Conservation (phyloP, 768 basidiomycete genomes). For the Tephrocybe sp. region DNA sequence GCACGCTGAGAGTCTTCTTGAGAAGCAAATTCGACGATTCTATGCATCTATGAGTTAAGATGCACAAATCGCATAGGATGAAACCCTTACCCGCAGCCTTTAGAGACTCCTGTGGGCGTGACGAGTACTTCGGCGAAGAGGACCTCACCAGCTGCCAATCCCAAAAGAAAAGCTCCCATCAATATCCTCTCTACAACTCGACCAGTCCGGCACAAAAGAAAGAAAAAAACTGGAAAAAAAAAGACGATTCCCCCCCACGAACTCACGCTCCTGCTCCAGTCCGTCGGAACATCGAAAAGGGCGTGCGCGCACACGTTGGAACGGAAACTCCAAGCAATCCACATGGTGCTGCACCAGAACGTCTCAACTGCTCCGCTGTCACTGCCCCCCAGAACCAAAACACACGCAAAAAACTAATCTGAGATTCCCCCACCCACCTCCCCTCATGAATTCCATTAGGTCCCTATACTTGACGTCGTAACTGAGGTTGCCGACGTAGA, state of each 20-base stretch:
- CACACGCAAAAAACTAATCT: conserved; percentile 51
- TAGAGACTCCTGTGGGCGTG: conserved; percentile 94
- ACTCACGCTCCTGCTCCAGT: conserved; percentile 35
- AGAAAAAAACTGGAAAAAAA: conserved; percentile 33
- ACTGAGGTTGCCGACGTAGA: conserved; percentile 98
- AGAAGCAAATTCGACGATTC: conserved; percentile 94
- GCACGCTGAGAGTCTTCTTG: conserved; percentile 87
- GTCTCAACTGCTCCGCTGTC: conserved; percentile 20
- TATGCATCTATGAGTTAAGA: conserved; percentile 29
- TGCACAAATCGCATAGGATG: neutral
- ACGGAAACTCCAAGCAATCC: conserved; percentile 20
- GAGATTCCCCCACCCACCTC: conserved; percentile 94
- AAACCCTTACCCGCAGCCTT: conserved; percentile 93
- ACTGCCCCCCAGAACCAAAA: conserved; percentile 29
- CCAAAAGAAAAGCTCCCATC: conserved; percentile 90
- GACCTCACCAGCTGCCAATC: conserved; percentile 97
- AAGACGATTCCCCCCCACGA: conserved; percentile 33
- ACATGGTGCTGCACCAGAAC: conserved; percentile 17
- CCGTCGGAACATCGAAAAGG: conserved; percentile 24
- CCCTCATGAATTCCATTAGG: conserved; percentile 99
- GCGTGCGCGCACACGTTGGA: conserved; percentile 17
- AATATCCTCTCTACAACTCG: conserved; percentile 83
- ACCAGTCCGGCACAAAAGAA: conserved; percentile 47
- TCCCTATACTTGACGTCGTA: conserved; percentile 99
- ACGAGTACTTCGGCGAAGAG: conserved; percentile 99